phyloP scores from a whole-genome alignment of 2,329 filamentous ascomycete species.

The Neopestalotiopsis sp. region DNA sequence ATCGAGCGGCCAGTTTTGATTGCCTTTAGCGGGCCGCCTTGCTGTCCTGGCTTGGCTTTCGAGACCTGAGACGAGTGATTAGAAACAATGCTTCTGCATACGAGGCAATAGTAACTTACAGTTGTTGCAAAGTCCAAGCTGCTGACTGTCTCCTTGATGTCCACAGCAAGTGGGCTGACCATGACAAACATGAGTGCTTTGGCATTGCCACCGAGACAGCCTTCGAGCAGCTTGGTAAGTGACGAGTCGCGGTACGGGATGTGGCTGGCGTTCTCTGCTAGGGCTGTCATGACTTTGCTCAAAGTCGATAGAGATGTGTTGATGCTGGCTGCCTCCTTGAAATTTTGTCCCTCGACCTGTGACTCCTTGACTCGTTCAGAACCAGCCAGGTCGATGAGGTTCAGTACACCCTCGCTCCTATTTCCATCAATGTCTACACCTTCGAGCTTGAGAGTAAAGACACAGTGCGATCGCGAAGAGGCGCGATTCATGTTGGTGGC shows the following conservation, averaged over 20 bases:
- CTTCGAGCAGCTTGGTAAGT: conserved; percentile 29
- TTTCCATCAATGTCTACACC: conserved; percentile 72
- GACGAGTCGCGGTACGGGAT: conserved; percentile 23
- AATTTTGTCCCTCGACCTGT: conserved; percentile 20
- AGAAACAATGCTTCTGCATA: neutral
- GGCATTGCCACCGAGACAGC: conserved; percentile 27
- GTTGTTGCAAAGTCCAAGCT: conserved; percentile 24
- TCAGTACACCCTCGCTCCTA: conserved; percentile 89
- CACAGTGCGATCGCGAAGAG: conserved; percentile 91
- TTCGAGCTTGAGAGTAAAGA: conserved; percentile 86
- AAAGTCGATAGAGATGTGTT: conserved; percentile 28
- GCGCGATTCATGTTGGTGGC: conserved; percentile 98
- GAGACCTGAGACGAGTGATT: conserved; percentile 18
- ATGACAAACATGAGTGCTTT: conserved; percentile 36
- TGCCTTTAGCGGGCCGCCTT: conserved; percentile 18
- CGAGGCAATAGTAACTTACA: conserved; percentile 2
- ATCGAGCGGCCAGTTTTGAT: conserved; percentile 18
- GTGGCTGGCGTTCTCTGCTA: conserved; percentile 21
- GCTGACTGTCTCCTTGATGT: conserved; percentile 23
- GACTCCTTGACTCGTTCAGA: conserved; percentile 72
- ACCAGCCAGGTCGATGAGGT: conserved; percentile 93
- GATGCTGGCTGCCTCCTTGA: conserved; percentile 28
- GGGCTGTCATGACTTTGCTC: conserved; percentile 22
- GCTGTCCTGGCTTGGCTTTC: conserved; percentile 21
- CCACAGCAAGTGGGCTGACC: conserved; percentile 28